Conservation (phyloP, 352 stramenopile genomes). For the Phytophthora sp. region DNA sequence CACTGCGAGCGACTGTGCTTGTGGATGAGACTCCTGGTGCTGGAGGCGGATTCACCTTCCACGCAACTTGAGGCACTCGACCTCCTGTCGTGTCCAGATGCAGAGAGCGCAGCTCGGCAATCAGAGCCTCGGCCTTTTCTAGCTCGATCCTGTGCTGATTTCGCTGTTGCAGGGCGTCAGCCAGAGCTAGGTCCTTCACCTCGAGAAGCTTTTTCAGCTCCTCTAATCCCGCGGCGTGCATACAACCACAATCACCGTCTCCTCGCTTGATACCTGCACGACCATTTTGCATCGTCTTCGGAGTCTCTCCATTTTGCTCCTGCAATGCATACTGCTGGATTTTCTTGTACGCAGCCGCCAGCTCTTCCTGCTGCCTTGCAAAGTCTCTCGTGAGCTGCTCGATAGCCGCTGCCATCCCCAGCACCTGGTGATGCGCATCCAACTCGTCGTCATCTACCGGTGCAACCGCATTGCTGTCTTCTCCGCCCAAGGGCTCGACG, state of each 20-base stretch:
- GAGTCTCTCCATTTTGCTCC: constrained; percentile 8
- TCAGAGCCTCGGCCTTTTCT: constrained; percentile 45
- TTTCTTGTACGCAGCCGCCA: constrained; percentile 58
- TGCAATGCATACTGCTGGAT: constrained; percentile 46
- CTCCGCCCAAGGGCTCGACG: constrained; percentile 2
- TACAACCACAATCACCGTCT: constrained; percentile 26
- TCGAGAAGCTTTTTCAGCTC: constrained; percentile 47
- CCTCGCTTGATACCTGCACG: not conserved
- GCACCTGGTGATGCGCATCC: constrained; percentile 63
- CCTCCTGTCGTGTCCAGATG: constrained; percentile 25
- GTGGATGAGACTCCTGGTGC: not conserved
- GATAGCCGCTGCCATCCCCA: constrained; percentile 69
- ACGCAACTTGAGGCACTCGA: constrained; percentile 26
- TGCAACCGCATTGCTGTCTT: not conserved
- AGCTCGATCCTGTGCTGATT: constrained; percentile 59
- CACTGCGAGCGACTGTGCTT: constrained; percentile 2
- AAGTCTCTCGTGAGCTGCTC: constrained; percentile 69
- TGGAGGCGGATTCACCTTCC: constrained; percentile 26
- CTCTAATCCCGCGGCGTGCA: constrained; percentile 35
- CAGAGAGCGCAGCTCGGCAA: constrained; percentile 45
- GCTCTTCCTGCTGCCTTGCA: constrained; percentile 56
- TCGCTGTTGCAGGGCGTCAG: constrained; percentile 59
- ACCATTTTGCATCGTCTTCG: not conserved
- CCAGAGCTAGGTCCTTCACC: constrained; percentile 64
- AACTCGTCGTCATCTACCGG: constrained; percentile 32